A percentile compares a stretch with the other conserved stretches of the same genome.
Evolutionary conservation across 257 asterid genomes (phyloP).

Genomic region (Scutellaria barbata): DNA sequence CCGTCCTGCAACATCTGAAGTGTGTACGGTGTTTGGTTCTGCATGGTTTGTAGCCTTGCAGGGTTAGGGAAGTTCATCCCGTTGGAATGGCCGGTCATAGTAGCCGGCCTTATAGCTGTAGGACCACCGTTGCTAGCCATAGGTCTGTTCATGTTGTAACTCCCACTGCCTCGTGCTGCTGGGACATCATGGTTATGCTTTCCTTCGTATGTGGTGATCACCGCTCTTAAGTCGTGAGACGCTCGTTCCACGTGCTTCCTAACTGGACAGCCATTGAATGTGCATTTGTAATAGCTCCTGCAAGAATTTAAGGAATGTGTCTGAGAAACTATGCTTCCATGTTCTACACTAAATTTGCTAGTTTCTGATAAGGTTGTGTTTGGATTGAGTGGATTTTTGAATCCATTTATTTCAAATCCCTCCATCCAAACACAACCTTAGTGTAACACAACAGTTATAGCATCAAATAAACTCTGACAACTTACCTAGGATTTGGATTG

Average conservation of each 20-base stretch:
- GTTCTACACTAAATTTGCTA: neutral
- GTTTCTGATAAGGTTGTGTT: too few species aligned
- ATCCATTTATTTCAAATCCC: too few species aligned
- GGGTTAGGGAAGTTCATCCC: slow-evolving; percentile 46
- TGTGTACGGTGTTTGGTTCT: slow-evolving; percentile 71
- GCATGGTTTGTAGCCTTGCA: slow-evolving; percentile 48
- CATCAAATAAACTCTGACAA: neutral
- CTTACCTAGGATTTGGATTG: slow-evolving; percentile 94
- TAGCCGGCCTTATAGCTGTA: slow-evolving; percentile 54
- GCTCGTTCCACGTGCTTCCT: slow-evolving; percentile 96
- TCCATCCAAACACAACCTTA: too few species aligned
- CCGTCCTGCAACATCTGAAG: slow-evolving; percentile 72
- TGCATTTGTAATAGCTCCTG: slow-evolving; percentile 98
- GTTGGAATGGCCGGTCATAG: slow-evolving; percentile 44
- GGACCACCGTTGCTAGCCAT: slow-evolving; percentile 36
- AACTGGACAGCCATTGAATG: slow-evolving; percentile 75
- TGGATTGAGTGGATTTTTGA: too few species aligned
- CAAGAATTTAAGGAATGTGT: slow-evolving; percentile 9
- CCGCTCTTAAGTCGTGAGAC: slow-evolving; percentile 78
- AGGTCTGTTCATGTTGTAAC: slow-evolving; percentile 51
- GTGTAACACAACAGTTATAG: slow-evolving; percentile 11
- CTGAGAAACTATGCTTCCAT: slow-evolving; percentile 18
- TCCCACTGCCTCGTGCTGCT: slow-evolving; percentile 80
- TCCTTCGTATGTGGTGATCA: slow-evolving; percentile 91
- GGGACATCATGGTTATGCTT: slow-evolving; percentile 96